These are phyloP conservation scores for Zasmidium angulare DNA, from an alignment of 2,329 filamentous ascomycete genomes.

Conservation along the genomic window DNA sequence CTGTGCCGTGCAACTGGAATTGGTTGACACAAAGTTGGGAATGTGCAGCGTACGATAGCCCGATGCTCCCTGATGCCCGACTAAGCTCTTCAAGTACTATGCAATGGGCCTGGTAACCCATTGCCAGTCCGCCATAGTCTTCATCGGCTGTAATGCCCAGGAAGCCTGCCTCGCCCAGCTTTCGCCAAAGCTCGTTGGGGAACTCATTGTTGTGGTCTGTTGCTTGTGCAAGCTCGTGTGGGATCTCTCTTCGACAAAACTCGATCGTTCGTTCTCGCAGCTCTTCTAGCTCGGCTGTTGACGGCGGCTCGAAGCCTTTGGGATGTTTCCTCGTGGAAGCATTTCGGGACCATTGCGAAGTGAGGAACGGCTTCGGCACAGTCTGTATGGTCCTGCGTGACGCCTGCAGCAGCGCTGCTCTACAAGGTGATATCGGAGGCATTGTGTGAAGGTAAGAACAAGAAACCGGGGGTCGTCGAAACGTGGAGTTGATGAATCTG, in stretches of 20 bases:
- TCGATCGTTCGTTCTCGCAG: slow-evolving; percentile 82
- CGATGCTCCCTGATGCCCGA: slow-evolving; percentile 76
- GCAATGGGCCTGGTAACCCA: slow-evolving; percentile 97
- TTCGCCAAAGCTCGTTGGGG: slow-evolving; percentile 87
- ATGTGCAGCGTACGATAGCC: slow-evolving; percentile 90
- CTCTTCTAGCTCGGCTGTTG: slow-evolving; percentile 72
- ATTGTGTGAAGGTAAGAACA: slow-evolving; percentile 11
- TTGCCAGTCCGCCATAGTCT: slow-evolving; percentile 80
- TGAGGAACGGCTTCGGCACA: slow-evolving; percentile 9
- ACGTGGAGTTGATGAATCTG: background rate
- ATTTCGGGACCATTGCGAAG: slow-evolving; percentile 32
- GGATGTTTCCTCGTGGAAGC: slow-evolving; percentile 68
- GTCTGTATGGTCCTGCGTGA: slow-evolving; percentile 7
- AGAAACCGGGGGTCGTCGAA: slow-evolving; percentile 3
- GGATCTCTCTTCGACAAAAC: slow-evolving; percentile 82
- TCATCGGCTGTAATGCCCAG: slow-evolving; percentile 93
- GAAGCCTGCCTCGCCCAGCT: slow-evolving; percentile 85
- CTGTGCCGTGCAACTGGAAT: slow-evolving; percentile 80
- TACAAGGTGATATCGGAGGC: slow-evolving; percentile 22
- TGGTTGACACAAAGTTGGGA: slow-evolving; percentile 97
- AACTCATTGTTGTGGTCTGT: slow-evolving; percentile 90
- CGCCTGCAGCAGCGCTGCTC: slow-evolving; percentile 27
- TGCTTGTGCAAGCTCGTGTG: slow-evolving; percentile 74
- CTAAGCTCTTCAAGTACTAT: slow-evolving; percentile 94
- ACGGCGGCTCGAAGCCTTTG: slow-evolving; percentile 66